Base-by-base conservation (phyloP, 192 early-diverging fungal species). In the Entomortierella beljakovae region DNA sequence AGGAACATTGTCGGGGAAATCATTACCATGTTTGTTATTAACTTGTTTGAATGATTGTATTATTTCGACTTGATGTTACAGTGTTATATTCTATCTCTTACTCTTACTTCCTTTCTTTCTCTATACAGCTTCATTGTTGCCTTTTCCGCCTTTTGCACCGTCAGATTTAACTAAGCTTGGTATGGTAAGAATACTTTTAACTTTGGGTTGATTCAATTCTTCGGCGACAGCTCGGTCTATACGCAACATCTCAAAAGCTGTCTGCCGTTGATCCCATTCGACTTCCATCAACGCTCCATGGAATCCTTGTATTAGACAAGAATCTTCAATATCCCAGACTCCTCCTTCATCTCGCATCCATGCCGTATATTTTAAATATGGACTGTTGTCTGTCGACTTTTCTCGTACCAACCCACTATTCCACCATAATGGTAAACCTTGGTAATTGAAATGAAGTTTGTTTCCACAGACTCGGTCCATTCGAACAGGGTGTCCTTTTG, bases 351-450 rank as follows among this genome's bases (percentile, higher is more conserved):
- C 85, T 40, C 37, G 57, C 62, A 70, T 70, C 25, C 64, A 79
- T 4, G 75, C 75, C 0, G 66, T 65, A 28, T 79, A 79, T 28
- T 69, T 64, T 11, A 79, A 51, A 7, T 79, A 79, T 1, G 75
- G 75, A 25, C 67, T 70, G 5, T 37, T 46, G 6, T 3, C 9
- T 57, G 59, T 61, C 42, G 43, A 79, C 50, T 87, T 87, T 57
- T 87, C 76, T 25, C 80, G 68, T 18, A 84, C 64, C 23, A 87
- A 43, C 29, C 82, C 86, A 23, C 80, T 81, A 49, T 87, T 87
- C 82, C 82, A 87, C 86, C 86, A 87, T 16, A 82, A 57, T 11
- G 86, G 86, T 9, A 52, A 63, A 1, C 80, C 75, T 34, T 71
- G 48, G 10, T 68, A 61, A 34, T 82, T 84, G 22, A 85, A 81